Evolutionary conservation across 768 basidiomycete genomes (phyloP).

Genomic region (Leccinum aurantiacum): DNA sequence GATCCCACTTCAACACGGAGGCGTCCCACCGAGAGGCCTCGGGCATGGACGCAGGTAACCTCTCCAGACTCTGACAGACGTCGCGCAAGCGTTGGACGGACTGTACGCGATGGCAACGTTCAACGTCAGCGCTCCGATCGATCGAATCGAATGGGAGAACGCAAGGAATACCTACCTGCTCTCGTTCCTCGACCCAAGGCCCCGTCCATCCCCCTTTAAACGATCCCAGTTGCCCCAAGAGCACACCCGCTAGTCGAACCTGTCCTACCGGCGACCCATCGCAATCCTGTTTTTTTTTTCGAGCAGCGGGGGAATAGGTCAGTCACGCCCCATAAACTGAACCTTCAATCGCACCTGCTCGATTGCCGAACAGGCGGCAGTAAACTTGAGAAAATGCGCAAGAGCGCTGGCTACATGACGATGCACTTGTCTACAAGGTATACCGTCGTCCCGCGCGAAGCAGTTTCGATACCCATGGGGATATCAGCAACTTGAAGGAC

Average conservation of each 20-base stretch:
- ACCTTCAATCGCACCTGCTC: constrained; percentile 33
- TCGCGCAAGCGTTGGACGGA: constrained; percentile 38
- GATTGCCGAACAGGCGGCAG: constrained; percentile 38
- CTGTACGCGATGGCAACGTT: constrained; percentile 36
- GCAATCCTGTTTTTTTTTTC: constrained; percentile 31
- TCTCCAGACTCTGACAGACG: constrained; percentile 38
- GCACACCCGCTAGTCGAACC: constrained; percentile 44
- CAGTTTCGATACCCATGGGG: too few species aligned
- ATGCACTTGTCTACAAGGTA: too few species aligned
- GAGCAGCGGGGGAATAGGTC: neutral
- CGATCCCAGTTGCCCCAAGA: constrained; percentile 35
- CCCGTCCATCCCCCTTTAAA: constrained; percentile 43
- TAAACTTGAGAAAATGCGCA: constrained; percentile 50
- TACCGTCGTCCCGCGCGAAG: too few species aligned
- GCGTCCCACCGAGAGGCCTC: constrained; percentile 40
- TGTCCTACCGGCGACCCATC: constrained; percentile 41
- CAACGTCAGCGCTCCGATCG: neutral
- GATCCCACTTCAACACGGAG: constrained; percentile 47
- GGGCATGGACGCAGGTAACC: constrained; percentile 38
- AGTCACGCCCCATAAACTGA: neutral
- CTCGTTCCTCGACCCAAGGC: constrained; percentile 48
- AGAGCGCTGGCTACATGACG: too few species aligned
- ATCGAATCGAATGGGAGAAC: neutral
- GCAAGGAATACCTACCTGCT: constrained; percentile 35
- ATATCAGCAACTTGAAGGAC: too few species aligned